Evolutionary conservation across 371 early-diverging fungal genomes (phyloP), one percentile per base, ranked within the genome.

Genomic region (Syncephalastrum monosporum): DNA sequence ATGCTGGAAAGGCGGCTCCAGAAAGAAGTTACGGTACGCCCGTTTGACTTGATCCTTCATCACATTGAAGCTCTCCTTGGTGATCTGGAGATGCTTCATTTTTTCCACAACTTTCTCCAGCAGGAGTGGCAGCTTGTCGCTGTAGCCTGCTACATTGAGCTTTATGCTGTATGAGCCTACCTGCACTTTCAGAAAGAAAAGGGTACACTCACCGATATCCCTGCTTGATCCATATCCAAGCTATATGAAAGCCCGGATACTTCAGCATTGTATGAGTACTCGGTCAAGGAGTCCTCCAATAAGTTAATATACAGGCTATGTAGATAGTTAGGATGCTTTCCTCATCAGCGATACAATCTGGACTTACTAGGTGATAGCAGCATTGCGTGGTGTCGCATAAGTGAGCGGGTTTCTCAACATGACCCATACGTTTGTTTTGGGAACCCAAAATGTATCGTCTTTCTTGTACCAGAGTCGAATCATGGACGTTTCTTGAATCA

Each of bases 391-490:
- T 15, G 84, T 78, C 25, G 73, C 76, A 65, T 82, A 77, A 0
- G 74, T 72, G 33, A 77, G 60, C 15, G 89, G 87, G 43, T 80
- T 85, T 48, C 77, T 70, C 25, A 83, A 64, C 23, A 66, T 54
- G 15, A 87, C 71, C 69, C 73, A 77, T 13, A 79, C 64, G 48
- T 75, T 76, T 38, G 86, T 83, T 50, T 91, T 91, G 33, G 93
- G 93, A 3, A 89, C 81, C 81, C 76, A 86, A 68, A 94, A 97
- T 3, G 83, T 85, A 67, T 95, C 94, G 67, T 96, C 96, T 60
- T 88, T 87, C 70, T 95, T 94, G 64, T 92, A 87, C 97, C 97
- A 97, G 44, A 96, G 65, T 42, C 93, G 84, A 6, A 74, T 65
- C 12, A 84, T 60, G 23, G 84, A 69, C 16, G 83, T 83, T 27